Base-by-base conservation (phyloP, 177 flowering plant species). In the Vitis hybrid region DNA sequence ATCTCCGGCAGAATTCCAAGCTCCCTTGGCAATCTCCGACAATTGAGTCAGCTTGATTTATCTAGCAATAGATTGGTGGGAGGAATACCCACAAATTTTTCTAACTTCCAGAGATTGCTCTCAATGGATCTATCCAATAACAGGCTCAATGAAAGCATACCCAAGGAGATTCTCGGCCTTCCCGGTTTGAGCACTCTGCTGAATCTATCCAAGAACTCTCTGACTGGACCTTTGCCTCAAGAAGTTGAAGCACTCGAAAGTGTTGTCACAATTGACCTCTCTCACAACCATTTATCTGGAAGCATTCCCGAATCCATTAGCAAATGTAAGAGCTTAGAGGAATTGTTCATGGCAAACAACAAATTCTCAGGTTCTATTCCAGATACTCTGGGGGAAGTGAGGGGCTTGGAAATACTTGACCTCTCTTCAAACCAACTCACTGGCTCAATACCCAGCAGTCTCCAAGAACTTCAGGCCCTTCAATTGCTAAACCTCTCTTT, bases 401-500 rank as follows among this genome's bases (percentile, higher is more conserved):
- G 58, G 60, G 82, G 78, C 12, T 12, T 85, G 55, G 71, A 79
- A 64, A 61, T 54, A 13, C 68, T 88, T 1, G 90, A 86, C 66
- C 81, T 86, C 17, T 83, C 90, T 20, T 61, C 68, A 3, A 88
- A 88, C 70, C 69, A 77, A 24, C 77, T 88, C 9, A 71, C 82
- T 4, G 89, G 91, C 13, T 49, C 65, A 11, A 79, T 88, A 61
- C 91, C 88, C 7, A 5, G 17, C 2, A 57, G 71, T 1, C 62
- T 87, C 0, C 58, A 73, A 64, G 41, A 74, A 0, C 64, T 81
- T 3, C 61, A 59, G 1, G 78, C 64, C 53, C 82, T 84, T 50
- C 71, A 68, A 6, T 61, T 46, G 1, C 58, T 88, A 70, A 79
- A 88, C 58, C 76, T 88, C 15, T 84, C 90, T 56, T 85, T 75